Evolutionary conservation across 768 basidiomycete species (phyloP).

Genomic region (Phlebiopsis gigantea): DNA sequence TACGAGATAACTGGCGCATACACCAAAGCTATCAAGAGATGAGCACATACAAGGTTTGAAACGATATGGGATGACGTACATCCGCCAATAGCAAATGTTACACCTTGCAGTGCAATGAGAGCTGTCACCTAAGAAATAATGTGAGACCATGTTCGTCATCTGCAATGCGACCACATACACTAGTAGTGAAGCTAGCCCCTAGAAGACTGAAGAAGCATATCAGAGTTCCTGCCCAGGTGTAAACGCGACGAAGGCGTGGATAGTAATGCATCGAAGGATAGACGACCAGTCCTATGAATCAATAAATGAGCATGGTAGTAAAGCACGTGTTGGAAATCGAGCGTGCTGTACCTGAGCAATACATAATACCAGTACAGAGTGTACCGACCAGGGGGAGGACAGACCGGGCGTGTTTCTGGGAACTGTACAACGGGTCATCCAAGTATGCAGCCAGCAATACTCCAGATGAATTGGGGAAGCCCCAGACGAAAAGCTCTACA

Average conservation of each 20-base stretch:
- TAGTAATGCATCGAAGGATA: slow-evolving; percentile 22
- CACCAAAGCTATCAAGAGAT: slow-evolving; percentile 16
- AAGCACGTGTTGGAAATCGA: background rate
- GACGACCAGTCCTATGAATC: slow-evolving; percentile 19
- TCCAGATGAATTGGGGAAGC: slow-evolving; percentile 24
- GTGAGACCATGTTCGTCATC: too few relatives aligned
- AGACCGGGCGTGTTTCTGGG: slow-evolving; percentile 15
- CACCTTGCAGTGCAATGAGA: slow-evolving; percentile 26
- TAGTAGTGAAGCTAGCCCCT: slow-evolving; percentile 23
- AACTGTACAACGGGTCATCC: slow-evolving; percentile 16
- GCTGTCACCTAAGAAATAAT: slow-evolving; percentile 19
- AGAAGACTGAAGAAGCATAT: slow-evolving; percentile 24
- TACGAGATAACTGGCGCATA: slow-evolving; percentile 26
- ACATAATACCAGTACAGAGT: slow-evolving; percentile 18
- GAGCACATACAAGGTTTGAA: background rate
- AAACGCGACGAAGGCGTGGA: slow-evolving; percentile 19
- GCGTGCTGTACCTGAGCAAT: slow-evolving; percentile 8
- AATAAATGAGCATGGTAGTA: background rate
- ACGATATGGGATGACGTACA: slow-evolving; percentile 6
- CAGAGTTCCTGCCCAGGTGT: slow-evolving; percentile 21
- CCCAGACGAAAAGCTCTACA: slow-evolving; percentile 25
- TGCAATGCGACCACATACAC: slow-evolving; percentile 10
- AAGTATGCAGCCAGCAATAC: slow-evolving; percentile 25
- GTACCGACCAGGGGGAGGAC: slow-evolving; percentile 23
- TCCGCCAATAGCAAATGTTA: slow-evolving; percentile 28